Percentiles rank a stretch among this genome's conserved stretches.
phyloP scores from a whole-genome alignment of 352 stramenopile genomes.

The Lagenidium sp. region DNA sequence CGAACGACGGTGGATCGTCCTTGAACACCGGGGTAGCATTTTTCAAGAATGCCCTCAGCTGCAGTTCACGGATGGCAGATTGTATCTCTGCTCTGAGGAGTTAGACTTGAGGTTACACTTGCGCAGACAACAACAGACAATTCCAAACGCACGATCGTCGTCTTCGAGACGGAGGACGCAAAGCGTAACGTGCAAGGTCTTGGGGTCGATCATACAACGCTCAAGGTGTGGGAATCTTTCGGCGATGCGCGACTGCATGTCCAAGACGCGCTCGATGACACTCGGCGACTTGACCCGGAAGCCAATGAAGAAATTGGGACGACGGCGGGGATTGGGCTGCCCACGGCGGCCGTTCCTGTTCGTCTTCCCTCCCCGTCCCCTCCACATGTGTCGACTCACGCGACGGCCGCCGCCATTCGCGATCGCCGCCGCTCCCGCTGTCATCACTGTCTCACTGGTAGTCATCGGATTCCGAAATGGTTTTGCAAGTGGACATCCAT shows the following conservation, averaged over 20 bases:
- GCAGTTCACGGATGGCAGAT: too few relatives aligned
- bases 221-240: constrained; percentile 14
- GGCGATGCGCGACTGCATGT: constrained; percentile 20
- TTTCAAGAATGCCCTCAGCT: too few relatives aligned
- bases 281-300: constrained; percentile 19
- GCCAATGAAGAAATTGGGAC: constrained; percentile 40
- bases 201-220: constrained; percentile 24
- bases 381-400: neutral
- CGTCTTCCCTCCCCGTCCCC: neutral
- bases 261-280: constrained; percentile 12
- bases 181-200: constrained; percentile 37
- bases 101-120: too few relatives aligned
- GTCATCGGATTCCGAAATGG: too few relatives aligned
- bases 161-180: constrained; percentile 24
- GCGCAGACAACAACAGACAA: too few relatives aligned
- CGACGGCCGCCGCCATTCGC: neutral
- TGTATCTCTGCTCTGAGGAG: too few relatives aligned
- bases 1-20: constrained; percentile 2
- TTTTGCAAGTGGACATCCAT: too few relatives aligned
- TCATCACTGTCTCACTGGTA: neutral
- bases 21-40: neutral
- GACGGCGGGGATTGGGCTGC: too few relatives aligned
- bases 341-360: too few relatives aligned
- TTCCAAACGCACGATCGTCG: constrained; percentile 17
- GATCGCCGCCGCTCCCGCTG: too few relatives aligned